Evolutionary conservation across 257 asterid species (phyloP).

Genomic region (Nemophila menziesii): DNA sequence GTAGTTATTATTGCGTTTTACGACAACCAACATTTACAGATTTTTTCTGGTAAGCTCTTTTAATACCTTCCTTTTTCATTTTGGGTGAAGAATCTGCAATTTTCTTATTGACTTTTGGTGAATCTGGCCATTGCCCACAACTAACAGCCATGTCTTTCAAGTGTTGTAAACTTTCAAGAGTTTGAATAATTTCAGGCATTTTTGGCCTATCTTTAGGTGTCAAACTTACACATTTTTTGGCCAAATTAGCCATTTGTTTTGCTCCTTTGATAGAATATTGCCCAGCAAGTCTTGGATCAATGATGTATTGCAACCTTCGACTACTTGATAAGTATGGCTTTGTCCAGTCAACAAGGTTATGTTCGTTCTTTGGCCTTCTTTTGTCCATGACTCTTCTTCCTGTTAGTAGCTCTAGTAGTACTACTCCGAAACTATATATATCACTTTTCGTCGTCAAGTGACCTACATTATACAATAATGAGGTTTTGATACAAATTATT

Average conservation of each 20-base stretch:
- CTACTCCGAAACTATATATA: constrained; percentile 87
- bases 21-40: constrained; percentile 45
- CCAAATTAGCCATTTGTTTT: constrained; percentile 59
- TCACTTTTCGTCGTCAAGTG: constrained; percentile 87
- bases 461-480: constrained; percentile 29
- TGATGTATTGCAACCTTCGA: constrained; percentile 46
- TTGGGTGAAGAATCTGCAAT: constrained; percentile 11
- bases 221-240: constrained; percentile 59
- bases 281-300: constrained; percentile 69
- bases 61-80: constrained; percentile 38
- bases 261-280: constrained; percentile 79
- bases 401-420: constrained; percentile 58
- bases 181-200: constrained; percentile 66
- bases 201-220: constrained; percentile 84
- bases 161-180: constrained; percentile 51
- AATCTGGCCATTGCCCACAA: constrained; percentile 61
- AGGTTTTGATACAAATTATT: neutral
- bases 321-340: constrained; percentile 53
- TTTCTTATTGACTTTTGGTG: constrained; percentile 30
- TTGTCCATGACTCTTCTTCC: constrained; percentile 86
- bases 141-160: constrained; percentile 64
- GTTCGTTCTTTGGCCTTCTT: constrained; percentile 54
- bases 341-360: constrained; percentile 67
- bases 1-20: constrained; percentile 33
- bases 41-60: constrained; percentile 29